Evolutionary conservation across 169 alveolate species (phyloP), one percentile per base, ranked within the genome.

Genomic region (Perkinsus olseni): DNA sequence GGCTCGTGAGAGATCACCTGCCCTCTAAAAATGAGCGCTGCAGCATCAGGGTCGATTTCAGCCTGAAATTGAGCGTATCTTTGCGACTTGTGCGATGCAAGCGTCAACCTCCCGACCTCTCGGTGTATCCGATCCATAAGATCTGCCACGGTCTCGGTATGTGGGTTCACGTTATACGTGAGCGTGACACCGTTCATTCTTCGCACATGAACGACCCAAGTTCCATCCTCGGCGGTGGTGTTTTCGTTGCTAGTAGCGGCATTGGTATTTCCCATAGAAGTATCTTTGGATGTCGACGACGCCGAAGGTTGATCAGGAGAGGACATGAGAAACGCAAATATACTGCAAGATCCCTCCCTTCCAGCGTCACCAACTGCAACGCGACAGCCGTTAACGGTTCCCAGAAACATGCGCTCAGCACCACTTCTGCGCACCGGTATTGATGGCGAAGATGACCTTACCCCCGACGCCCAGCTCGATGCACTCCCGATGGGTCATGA

Each of bases 401-500:
- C 1, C 82, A 28, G 82, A 62, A 34, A 45, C 74, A 74, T 92
- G 74, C 48, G 91, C n/a, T 82, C 94, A 97, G 74, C 98, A 97
- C 94, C 96, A 97, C 74, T 97, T 98, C 94, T 97, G 98, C 92
- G 94, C 96, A 34, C 97, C 97, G 92, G 97, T 97, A 94, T 97
- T 97, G 91, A 97, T 96, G n/a, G 98, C 98, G 93, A 97, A 95
- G 37, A 97, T 91, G 96, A 97, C 95, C 93, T 97, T 97, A 10
- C 98, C 98, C 10, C 98, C 98, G 28, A 97, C 94, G n/a, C 98
- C 98, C 98, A 97, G 96, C 39, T 96, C 96, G 31, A 97, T 96
- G 94, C 98, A 97, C 91, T 97, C 98, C 36, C 98, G 94, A 91
- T 97, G 98, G 36, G 97, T 94, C 38, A 96, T 94, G 38, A 97